Percentiles rank a stretch among this genome's conserved stretches.
These are phyloP conservation scores for Phytophthora podocarpi DNA, from an alignment of 352 stramenopile genomes.

Conservation along the genomic window DNA sequence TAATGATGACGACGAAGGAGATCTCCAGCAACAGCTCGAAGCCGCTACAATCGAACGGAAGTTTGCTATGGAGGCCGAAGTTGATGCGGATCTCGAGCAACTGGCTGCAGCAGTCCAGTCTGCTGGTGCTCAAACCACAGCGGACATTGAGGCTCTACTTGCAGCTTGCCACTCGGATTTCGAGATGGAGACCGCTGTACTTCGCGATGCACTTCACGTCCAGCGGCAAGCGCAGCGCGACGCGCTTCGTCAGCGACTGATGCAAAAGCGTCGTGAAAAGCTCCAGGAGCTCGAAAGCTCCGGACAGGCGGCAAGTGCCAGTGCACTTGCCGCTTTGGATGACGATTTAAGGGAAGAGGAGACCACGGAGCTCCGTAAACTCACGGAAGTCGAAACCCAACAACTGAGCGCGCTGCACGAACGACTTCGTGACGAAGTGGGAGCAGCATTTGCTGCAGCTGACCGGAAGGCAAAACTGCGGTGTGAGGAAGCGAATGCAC, in stretches of 20 bases:
- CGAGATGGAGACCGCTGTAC: constrained; percentile 24
- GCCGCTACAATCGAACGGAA: constrained; percentile 16
- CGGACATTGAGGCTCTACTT: constrained; percentile 38
- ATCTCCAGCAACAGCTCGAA: constrained; percentile 23
- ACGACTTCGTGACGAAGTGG: constrained; percentile 10
- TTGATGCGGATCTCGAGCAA: constrained; percentile 34
- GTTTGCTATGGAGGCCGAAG: constrained; percentile 23
- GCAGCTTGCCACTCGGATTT: constrained; percentile 29
- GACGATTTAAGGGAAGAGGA: constrained; percentile 9
- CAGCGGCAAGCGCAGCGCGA: constrained; percentile 30
- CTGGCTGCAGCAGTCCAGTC: constrained; percentile 31
- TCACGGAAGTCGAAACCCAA: constrained; percentile 13
- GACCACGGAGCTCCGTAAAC: neutral
- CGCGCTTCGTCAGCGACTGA: constrained; percentile 24
- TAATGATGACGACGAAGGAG: constrained; percentile 6
- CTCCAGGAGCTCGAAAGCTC: constrained; percentile 6
- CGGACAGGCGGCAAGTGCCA: neutral
- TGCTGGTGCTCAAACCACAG: constrained; percentile 11
- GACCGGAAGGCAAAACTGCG: constrained; percentile 16
- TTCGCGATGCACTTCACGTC: constrained; percentile 21
- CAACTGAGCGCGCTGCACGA: constrained; percentile 18
- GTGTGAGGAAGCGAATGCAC: constrained; percentile 15
- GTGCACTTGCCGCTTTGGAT: constrained; percentile 12
- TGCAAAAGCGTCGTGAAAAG: constrained; percentile 12
- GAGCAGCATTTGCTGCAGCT: constrained; percentile 20